phyloP scores from a whole-genome alignment of 306 rosid species.

The Malus sylvestris region DNA sequence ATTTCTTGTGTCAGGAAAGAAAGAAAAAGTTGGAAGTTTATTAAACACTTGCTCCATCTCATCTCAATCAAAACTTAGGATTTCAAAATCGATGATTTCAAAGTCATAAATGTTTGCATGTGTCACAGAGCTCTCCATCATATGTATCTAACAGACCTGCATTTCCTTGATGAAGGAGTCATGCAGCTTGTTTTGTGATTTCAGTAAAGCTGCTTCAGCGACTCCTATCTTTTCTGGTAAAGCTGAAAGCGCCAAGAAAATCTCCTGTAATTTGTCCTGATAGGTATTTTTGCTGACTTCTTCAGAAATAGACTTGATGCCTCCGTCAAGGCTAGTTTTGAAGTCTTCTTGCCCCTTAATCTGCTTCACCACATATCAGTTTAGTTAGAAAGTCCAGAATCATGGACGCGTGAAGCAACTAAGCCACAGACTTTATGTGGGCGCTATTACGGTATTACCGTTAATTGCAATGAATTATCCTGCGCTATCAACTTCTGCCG shows the following conservation, averaged over 20 bases:
- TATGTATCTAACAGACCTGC: constrained; percentile 43
- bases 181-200: constrained; percentile 41
- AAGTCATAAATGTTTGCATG: not conserved
- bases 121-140: constrained; percentile 12
- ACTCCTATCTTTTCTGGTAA: constrained; percentile 52
- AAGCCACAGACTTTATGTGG: not conserved
- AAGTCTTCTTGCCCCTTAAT: constrained; percentile 71
- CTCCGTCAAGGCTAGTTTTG: constrained; percentile 53
- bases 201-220: constrained; percentile 53
- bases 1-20: not conserved
- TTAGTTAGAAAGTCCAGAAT: constrained; percentile 16
- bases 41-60: not conserved
- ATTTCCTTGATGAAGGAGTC: constrained; percentile 53
- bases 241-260: constrained; percentile 51
- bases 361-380: constrained; percentile 39
- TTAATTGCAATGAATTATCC: constrained; percentile 53
- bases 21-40: not conserved
- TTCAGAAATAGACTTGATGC: constrained; percentile 64
- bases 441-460: constrained; percentile 52
- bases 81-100: not conserved
- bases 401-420: constrained; percentile 17
- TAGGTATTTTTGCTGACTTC: constrained; percentile 33
- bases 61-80: not conserved
- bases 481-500: constrained; percentile 71
- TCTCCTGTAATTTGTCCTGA: constrained; percentile 61